phyloP scores from a whole-genome alignment of 163 green algal species.

The Dunaliella salina region DNA sequence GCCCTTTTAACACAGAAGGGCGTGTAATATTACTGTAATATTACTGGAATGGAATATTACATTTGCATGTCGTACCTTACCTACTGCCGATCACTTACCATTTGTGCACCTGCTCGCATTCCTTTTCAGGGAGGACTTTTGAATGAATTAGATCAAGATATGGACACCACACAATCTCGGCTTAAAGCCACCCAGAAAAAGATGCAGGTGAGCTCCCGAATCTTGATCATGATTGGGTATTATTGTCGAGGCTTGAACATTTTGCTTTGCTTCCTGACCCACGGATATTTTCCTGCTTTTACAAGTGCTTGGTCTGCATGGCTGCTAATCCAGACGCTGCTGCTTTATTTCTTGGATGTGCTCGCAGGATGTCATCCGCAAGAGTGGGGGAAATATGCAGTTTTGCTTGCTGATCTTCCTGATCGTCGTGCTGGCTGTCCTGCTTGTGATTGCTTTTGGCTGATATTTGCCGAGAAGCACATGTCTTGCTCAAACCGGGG shows the following conservation, averaged over 20 bases:
- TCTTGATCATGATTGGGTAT: no score
- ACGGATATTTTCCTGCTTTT: no score
- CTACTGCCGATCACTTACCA: no score
- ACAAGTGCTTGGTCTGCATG: no score
- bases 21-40: no score
- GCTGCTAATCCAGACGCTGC: neutral
- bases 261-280: no score
- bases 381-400: slow-evolving; percentile 57
- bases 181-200: slow-evolving; percentile 55
- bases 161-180: slow-evolving; percentile 48
- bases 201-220: slow-evolving; percentile 24
- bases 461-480: neutral
- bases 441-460: slow-evolving; percentile 48
- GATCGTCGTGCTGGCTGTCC: slow-evolving; percentile 52
- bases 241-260: no score
- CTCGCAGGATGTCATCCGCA: slow-evolving; percentile 47
- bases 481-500: no score
- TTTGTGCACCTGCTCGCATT: no score
- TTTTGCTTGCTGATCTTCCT: slow-evolving; percentile 53
- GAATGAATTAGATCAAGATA: slow-evolving; percentile 57
- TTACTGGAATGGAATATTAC: no score
- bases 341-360: neutral
- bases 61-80: no score
- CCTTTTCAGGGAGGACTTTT: slow-evolving; percentile 38
- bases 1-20: no score